Conservation (phyloP, 768 basidiomycete species). For the Megacollybia marginata region DNA sequence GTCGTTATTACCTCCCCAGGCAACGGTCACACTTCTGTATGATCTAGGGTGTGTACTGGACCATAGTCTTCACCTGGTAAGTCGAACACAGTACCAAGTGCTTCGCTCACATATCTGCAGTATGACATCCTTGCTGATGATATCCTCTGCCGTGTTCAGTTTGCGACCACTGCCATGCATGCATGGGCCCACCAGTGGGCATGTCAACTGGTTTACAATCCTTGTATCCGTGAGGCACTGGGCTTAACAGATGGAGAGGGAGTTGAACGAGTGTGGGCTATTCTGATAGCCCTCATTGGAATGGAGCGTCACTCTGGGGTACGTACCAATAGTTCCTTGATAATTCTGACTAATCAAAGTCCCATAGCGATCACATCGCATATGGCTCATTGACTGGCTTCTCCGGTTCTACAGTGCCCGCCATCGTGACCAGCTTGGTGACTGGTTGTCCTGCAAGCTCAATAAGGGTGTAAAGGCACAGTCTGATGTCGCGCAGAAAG, state of each 20-base stretch:
- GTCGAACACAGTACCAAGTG: not conserved
- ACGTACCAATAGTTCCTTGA: not conserved
- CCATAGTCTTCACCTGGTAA: not conserved
- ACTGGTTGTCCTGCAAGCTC: not conserved
- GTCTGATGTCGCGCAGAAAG: not conserved
- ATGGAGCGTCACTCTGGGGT: conserved; percentile 2
- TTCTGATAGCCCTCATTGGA: conserved; percentile 4
- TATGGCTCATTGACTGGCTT: not conserved
- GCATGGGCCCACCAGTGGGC: conserved; percentile 14
- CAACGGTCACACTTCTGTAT: not conserved
- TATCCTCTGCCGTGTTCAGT: conserved; percentile 6
- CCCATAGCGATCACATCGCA: not conserved
- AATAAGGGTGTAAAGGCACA: not conserved
- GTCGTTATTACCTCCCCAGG: not conserved
- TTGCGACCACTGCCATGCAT: conserved; percentile 10
- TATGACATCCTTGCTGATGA: not conserved
- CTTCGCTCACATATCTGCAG: not conserved
- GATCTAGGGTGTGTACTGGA: not conserved
- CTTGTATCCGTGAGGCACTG: conserved; percentile 6
- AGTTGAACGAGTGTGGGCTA: conserved; percentile 10
- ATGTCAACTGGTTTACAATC: conserved; percentile 10
- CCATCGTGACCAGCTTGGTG: not conserved
- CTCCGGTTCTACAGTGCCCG: not conserved
- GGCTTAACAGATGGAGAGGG: conserved; percentile 14
- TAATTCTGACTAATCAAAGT: not conserved